Base-by-base conservation (phyloP, 306 rosid genomes). In the Canavalia gladiata region DNA sequence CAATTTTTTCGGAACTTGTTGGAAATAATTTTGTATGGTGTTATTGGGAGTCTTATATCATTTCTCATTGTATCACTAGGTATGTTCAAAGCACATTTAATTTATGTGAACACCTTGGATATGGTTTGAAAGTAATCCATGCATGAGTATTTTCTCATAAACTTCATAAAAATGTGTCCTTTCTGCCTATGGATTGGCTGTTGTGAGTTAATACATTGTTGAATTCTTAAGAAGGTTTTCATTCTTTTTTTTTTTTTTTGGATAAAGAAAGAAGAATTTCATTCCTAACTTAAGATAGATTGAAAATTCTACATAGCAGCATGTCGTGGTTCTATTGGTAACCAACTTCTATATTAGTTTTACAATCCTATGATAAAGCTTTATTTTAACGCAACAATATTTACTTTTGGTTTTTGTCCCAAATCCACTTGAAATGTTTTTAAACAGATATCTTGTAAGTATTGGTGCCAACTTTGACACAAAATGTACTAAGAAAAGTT, bases 1-100 rank as follows among this genome's bases (percentile, higher is more conserved):
- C 92, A 88, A 47, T 91, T 91, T 62, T 91, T 91, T 55, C 76
- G 85, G 45, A 91, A 91, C 86, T 91, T 89, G 30, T 56, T 81
- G 65, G 82, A 86, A 82, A 91, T 91, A 63, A 42, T 55, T 35
- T 77, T 87, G 88, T 89, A 85, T 81, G 96, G 96, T 77, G 90
- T 86, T 79, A 18, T 88, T 80, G 93, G 96, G 42, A 83, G 79
- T 82, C 79, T 88, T 34, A 85, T 88, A 55, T 91, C 93, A 0
- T 91, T 89, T 77, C n/a, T 51, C 80, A 80, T 91, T 52, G 79
- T 91, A 55, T 83, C 91, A 55, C 85, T 87, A 10, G 96, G 94
- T 89, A 86, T 12, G 87, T 80, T 60, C 25, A 18, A 18, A 18
- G 25, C 12, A 9, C 42, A 65, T 41, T 72, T 58, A 33, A 1